phyloP scores from a whole-genome alignment of 192 early-diverging fungal genomes.

The Nowakowskiella sp. region DNA sequence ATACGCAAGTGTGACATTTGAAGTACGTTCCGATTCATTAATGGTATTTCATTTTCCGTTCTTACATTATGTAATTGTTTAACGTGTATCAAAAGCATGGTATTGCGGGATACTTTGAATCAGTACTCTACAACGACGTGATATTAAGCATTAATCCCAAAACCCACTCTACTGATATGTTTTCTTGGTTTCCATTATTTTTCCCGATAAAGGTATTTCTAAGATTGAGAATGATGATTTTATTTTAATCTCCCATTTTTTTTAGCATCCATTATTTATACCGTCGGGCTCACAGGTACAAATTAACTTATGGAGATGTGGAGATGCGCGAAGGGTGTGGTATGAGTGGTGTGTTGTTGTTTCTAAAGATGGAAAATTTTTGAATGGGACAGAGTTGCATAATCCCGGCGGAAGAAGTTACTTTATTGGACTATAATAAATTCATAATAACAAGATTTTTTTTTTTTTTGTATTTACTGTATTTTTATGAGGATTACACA shows the following conservation, averaged over 20 bases:
- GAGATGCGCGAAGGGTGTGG: slow-evolving; percentile 81
- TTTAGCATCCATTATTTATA: slow-evolving; percentile 65
- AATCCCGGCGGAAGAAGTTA: slow-evolving; percentile 8
- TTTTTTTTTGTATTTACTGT: no score
- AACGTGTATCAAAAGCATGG: slow-evolving; percentile 61
- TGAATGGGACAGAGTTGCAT: neutral
- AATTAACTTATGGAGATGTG: slow-evolving; percentile 79
- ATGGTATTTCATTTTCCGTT: slow-evolving; percentile 29
- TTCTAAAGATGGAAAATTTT: neutral
- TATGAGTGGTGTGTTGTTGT: slow-evolving; percentile 85
- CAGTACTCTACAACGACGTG: slow-evolving; percentile 78
- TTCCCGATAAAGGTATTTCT: slow-evolving; percentile 69
- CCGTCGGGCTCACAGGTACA: slow-evolving; percentile 46
- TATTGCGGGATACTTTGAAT: slow-evolving; percentile 94
- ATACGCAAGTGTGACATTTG: slow-evolving; percentile 46
- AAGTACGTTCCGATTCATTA: slow-evolving; percentile 43
- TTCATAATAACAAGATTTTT: no score
- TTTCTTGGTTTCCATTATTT: slow-evolving; percentile 97
- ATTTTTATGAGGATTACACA: no score
- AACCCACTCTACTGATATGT: slow-evolving; percentile 89
- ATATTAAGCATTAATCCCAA: slow-evolving; percentile 71
- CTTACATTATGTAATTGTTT: slow-evolving; percentile 7
- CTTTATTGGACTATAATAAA: slow-evolving; percentile 5
- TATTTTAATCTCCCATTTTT: no score
- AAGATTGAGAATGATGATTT: neutral